These are phyloP conservation scores for Aspergillus unguis DNA, from an alignment of 2,329 filamentous ascomycete genomes.

Conservation along the genomic window DNA sequence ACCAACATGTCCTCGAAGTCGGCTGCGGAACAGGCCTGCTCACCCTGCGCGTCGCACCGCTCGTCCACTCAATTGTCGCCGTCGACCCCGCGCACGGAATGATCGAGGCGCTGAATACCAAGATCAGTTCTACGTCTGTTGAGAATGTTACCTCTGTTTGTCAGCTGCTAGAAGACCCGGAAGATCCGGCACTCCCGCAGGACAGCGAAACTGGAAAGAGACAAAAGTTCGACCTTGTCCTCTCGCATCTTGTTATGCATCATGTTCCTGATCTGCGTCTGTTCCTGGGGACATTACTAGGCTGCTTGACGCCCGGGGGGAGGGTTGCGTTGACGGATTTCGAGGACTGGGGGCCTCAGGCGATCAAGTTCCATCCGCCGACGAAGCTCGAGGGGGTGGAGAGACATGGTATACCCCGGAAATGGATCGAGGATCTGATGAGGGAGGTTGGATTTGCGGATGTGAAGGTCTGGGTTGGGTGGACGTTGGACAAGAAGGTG, in stretches of 20 bases:
- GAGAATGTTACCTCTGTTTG: constrained; percentile 48
- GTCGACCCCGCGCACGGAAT: constrained; percentile 56
- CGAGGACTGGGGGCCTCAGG: constrained; percentile 54
- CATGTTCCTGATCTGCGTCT: constrained; percentile 49
- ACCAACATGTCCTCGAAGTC: constrained; percentile 51
- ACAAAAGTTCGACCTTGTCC: constrained; percentile 50
- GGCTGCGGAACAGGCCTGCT: constrained; percentile 58
- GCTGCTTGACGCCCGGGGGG: constrained; percentile 49
- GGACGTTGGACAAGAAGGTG: constrained; percentile 50
- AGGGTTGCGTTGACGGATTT: constrained; percentile 55
- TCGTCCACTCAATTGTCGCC: constrained; percentile 49
- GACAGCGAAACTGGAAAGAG: constrained; percentile 27
- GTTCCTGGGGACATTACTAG: constrained; percentile 47
- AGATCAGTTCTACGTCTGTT: constrained; percentile 11
- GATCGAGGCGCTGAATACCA: constrained; percentile 48
- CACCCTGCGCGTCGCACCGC: constrained; percentile 49
- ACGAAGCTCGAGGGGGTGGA: constrained; percentile 54
- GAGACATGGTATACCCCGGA: constrained; percentile 50
- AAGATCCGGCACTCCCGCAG: constrained; percentile 45
- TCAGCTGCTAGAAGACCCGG: constrained; percentile 49
- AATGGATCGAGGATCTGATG: constrained; percentile 45
- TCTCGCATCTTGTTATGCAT: constrained; percentile 55
- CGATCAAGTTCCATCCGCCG: constrained; percentile 52
- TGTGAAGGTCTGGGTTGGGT: constrained; percentile 48
- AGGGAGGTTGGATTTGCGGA: constrained; percentile 49